Percentiles rank a stretch among this genome's conserved stretches.
phyloP scores from a whole-genome alignment of 2,329 filamentous ascomycete genomes.

The Arthroderma sp. region DNA sequence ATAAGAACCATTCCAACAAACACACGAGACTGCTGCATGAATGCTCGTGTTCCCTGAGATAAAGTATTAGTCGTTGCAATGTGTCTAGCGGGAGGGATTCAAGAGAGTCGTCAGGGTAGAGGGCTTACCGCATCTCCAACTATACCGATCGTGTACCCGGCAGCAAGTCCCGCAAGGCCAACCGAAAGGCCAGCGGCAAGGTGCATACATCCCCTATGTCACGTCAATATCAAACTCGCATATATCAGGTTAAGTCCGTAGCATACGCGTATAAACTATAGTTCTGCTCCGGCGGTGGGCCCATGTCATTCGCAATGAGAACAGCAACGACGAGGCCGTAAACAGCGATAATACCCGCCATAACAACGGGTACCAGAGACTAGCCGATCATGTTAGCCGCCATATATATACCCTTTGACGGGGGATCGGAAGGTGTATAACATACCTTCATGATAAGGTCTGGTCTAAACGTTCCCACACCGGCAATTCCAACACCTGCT shows the following conservation, averaged over 20 bases:
- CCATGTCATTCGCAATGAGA: slow-evolving; percentile 82
- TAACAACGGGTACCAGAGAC: slow-evolving; percentile 50
- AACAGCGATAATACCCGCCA: slow-evolving; percentile 98
- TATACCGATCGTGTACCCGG: slow-evolving; percentile 90
- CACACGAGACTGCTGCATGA: slow-evolving; percentile 90
- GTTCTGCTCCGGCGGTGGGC: slow-evolving; percentile 50
- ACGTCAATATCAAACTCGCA: slow-evolving; percentile 11
- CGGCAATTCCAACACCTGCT: slow-evolving; percentile 54
- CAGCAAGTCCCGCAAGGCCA: slow-evolving; percentile 80
- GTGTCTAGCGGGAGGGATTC: too few species aligned
- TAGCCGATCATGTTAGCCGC: slow-evolving; percentile 16
- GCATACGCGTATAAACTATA: slow-evolving; percentile 76
- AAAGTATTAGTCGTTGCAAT: slow-evolving; percentile 12
- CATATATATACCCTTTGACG: too few species aligned
- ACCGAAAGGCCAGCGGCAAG: slow-evolving; percentile 82
- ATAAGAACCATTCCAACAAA: slow-evolving; percentile 99
- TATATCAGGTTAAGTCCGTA: neutral
- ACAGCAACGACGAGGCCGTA: slow-evolving; percentile 96
- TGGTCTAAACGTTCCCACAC: slow-evolving; percentile 51
- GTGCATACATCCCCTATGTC: slow-evolving; percentile 71
- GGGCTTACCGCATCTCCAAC: slow-evolving; percentile 70
- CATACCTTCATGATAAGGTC: slow-evolving; percentile 57
- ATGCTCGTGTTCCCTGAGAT: slow-evolving; percentile 63
- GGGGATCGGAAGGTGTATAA: neutral
- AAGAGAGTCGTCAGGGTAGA: neutral